These are phyloP conservation scores for Clitoria ternatea DNA, from an alignment of 306 rosid genomes.

Conservation along the genomic window DNA sequence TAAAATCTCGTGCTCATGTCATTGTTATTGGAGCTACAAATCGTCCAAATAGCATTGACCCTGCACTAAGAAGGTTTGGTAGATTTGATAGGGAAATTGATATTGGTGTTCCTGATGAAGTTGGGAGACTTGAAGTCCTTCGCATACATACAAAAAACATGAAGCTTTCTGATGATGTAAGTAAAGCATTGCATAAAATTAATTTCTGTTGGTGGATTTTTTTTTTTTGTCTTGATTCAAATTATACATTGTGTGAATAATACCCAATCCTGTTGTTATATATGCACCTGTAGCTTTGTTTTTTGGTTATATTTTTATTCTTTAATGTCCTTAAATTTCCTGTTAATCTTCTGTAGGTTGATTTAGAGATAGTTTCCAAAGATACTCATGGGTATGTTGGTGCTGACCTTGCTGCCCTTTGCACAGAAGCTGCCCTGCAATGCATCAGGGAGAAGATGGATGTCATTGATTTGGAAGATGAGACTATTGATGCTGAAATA, in stretches of 20 bases:
- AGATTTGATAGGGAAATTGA: slow-evolving; percentile 72
- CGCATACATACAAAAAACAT: slow-evolving; percentile 66
- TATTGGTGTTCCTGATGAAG: slow-evolving; percentile 65
- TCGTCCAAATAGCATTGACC: slow-evolving; percentile 66
- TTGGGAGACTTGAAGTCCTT: slow-evolving; percentile 68
- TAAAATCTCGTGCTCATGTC: slow-evolving; percentile 56
- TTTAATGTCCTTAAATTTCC: too few relatives aligned
- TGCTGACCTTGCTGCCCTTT: slow-evolving; percentile 71
- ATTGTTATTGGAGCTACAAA: slow-evolving; percentile 67
- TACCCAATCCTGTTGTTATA: neutral
- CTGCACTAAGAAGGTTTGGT: slow-evolving; percentile 66
- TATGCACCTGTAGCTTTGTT: neutral
- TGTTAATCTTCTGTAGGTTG: slow-evolving; percentile 42
- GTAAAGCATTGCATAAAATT: neutral
- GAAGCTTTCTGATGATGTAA: slow-evolving; percentile 68
- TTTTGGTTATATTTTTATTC: too few relatives aligned
- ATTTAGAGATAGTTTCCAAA: slow-evolving; percentile 48
- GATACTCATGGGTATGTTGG: slow-evolving; percentile 76
- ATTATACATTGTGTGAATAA: neutral
- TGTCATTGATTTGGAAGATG: slow-evolving; percentile 63
- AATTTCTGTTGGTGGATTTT: neutral
- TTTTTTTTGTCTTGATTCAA: neutral
- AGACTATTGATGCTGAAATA: slow-evolving; percentile 58
- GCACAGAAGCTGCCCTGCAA: slow-evolving; percentile 66
- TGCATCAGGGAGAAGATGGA: slow-evolving; percentile 75